Percentiles rank a stretch among this genome's conserved stretches.
Conservation (phyloP, 2,329 filamentous ascomycete genomes). For the Talaromyces sp. region DNA sequence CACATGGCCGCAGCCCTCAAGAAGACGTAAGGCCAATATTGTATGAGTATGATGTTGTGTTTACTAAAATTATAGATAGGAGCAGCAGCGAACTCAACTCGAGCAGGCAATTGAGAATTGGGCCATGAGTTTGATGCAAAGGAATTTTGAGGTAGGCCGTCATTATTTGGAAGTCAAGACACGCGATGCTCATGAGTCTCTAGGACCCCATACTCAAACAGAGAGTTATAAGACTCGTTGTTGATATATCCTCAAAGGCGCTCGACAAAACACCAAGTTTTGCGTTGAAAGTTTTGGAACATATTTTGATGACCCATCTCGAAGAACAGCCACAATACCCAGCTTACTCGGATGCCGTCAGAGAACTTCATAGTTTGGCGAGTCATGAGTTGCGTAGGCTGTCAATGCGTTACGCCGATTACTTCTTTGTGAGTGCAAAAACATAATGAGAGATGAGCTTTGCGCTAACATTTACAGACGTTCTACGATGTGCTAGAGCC, state of each 20-base stretch:
- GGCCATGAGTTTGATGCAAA: conserved; percentile 40
- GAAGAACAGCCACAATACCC: conserved; percentile 66
- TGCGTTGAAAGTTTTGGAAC: conserved; percentile 84
- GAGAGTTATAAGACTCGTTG: conserved; percentile 74
- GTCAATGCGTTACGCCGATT: conserved; percentile 85
- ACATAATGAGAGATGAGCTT: not conserved
- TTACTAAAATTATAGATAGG: conserved; percentile 23
- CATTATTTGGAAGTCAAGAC: not conserved
- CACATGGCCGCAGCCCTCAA: conserved; percentile 51
- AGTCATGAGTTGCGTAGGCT: conserved; percentile 85
- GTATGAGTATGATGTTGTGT: not conserved
- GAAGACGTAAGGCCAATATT: conserved; percentile 39
- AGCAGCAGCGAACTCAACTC: conserved; percentile 37
- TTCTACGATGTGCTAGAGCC: conserved; percentile 85
- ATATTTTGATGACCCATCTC: conserved; percentile 83
- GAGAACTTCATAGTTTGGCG: conserved; percentile 79
- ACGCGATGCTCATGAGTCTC: conserved; percentile 18
- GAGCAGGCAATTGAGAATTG: conserved; percentile 40
- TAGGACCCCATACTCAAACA: conserved; percentile 79
- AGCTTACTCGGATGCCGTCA: conserved; percentile 81
- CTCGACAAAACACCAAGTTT: conserved; percentile 74
- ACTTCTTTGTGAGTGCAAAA: conserved; percentile 62
- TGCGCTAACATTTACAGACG: conserved; percentile 45
- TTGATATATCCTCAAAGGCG: conserved; percentile 78
- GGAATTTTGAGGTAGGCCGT: conserved; percentile 36